phyloP scores from a whole-genome alignment of 2,329 filamentous ascomycete genomes.

The Dothistroma septosporum region DNA sequence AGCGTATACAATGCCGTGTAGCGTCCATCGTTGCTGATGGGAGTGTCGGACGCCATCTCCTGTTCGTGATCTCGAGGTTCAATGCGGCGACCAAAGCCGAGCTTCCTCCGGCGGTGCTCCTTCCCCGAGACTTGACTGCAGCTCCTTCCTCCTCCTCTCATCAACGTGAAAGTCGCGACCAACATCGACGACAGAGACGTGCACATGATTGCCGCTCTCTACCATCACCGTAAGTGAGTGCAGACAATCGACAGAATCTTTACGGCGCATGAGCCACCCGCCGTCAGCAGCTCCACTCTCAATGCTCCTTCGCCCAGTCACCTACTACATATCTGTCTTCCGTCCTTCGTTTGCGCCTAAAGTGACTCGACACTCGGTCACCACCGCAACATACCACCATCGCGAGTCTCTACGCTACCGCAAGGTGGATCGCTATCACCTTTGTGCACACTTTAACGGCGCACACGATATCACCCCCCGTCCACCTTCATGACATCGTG shows the following conservation, averaged over 20 bases:
- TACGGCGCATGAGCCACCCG: neutral
- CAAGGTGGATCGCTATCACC: neutral
- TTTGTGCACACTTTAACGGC: neutral
- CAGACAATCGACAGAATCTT: neutral
- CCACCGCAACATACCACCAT: neutral
- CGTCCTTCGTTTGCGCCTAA: neutral
- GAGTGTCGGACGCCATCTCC: constrained; percentile 1
- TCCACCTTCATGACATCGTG: neutral
- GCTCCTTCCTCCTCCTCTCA: neutral
- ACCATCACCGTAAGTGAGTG: neutral
- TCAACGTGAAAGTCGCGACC: neutral
- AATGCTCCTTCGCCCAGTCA: neutral
- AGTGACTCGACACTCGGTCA: too few species aligned
- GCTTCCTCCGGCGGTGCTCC: neutral
- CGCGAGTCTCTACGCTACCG: neutral
- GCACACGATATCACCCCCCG: neutral
- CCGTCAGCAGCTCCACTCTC: neutral
- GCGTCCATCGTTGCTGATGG: constrained; percentile 20
- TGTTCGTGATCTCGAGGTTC: constrained; percentile 5
- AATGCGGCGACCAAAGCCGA: neutral
- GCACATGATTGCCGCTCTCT: neutral
- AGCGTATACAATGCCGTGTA: constrained; percentile 23
- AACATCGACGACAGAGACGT: neutral
- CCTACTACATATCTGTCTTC: neutral
- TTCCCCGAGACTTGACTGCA: neutral